Evolutionary conservation across 1,284 basidiomycete genomes (phyloP).

Genomic region (Leccinum subspadiceum): DNA sequence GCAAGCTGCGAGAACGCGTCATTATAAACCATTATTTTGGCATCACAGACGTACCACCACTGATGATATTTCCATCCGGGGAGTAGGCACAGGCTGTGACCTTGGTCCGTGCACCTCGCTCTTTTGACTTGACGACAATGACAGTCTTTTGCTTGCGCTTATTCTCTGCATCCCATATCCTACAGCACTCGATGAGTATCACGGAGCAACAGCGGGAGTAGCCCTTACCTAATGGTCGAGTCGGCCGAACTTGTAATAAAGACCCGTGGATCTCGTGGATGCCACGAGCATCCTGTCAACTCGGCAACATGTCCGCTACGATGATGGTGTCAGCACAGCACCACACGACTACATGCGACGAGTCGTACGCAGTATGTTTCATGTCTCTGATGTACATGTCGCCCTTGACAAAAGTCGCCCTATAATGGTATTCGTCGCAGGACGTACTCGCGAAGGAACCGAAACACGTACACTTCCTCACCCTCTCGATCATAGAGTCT

Average conservation of each 20-base stretch:
- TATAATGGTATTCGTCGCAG: constrained; percentile 52
- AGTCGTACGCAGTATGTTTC: constrained; percentile 86
- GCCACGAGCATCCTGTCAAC: constrained; percentile 87
- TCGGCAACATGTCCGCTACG: constrained; percentile 92
- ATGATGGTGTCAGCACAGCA: constrained; percentile 10
- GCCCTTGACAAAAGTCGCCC: constrained; percentile 88
- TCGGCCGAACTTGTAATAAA: constrained; percentile 96
- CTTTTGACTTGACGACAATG: constrained; percentile 95
- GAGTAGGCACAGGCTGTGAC: constrained; percentile 87
- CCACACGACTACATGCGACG: not conserved
- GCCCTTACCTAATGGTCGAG: constrained; percentile 81
- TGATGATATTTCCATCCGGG: constrained; percentile 81
- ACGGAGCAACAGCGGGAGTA: not conserved
- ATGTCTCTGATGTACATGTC: constrained; percentile 98
- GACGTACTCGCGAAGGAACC: constrained; percentile 25
- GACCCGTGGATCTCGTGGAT: constrained; percentile 76
- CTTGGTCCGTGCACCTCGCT: constrained; percentile 92
- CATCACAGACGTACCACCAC: constrained; percentile 63
- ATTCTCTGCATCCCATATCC: constrained; percentile 92
- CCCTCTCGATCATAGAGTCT: constrained; percentile 90
- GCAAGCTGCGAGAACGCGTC: constrained; percentile 54
- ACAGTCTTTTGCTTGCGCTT: constrained; percentile 90
- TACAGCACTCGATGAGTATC: constrained; percentile 31
- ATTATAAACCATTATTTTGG: constrained; percentile 1
- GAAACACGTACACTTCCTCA: constrained; percentile 74